Percentiles rank a stretch among this genome's conserved stretches.
These are phyloP conservation scores for Dictyostelium brefeldianum DNA, from an alignment of 78 protist genomes.

Conservation along the genomic window DNA sequence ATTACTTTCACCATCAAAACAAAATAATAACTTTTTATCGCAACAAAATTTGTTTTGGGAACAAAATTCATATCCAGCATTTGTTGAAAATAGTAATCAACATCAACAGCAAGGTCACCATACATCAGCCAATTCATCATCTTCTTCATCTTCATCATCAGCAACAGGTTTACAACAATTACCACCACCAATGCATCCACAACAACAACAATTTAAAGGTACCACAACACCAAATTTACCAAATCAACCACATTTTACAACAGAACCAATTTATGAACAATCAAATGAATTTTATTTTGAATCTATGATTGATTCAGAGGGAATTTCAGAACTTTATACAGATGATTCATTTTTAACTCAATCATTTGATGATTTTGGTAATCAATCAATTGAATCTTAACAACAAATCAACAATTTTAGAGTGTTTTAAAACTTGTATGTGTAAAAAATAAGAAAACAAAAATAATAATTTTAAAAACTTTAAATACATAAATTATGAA, in stretches of 20 bases:
- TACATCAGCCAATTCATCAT: background rate
- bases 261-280: conserved; percentile 17
- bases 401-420: background rate
- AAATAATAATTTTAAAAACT: background rate
- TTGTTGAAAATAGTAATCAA: background rate
- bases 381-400: conserved; percentile 54
- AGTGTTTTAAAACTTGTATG: too few relatives aligned
- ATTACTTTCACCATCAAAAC: background rate
- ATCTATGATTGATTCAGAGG: conserved; percentile 38
- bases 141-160: conserved; percentile 12
- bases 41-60: conserved; percentile 41
- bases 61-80: conserved; percentile 56
- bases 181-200: background rate
- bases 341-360: conserved; percentile 76
- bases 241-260: background rate
- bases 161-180: background rate
- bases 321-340: conserved; percentile 70
- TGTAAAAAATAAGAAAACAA: too few relatives aligned
- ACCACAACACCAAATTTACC: background rate
- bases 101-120: background rate
- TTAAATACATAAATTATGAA: background rate
- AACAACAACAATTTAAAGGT: background rate
- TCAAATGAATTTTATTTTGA: conserved; percentile 8
- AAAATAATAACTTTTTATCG: background rate
- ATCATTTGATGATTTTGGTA: conserved; percentile 75